These are phyloP conservation scores for Claviceps sp. DNA, from an alignment of 2,329 filamentous ascomycete genomes.

Conservation along the genomic window DNA sequence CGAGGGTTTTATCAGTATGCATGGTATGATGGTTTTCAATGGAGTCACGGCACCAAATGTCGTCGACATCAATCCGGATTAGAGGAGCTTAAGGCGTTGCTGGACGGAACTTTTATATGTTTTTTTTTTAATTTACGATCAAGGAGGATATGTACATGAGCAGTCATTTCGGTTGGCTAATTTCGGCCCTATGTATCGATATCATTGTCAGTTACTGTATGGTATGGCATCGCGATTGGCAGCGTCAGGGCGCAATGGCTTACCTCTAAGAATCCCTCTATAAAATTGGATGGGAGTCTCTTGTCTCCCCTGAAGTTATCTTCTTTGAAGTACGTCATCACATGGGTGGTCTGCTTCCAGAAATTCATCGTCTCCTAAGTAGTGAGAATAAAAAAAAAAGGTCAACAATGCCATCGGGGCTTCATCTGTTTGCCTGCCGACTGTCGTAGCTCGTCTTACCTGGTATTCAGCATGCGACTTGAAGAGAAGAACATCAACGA, in stretches of 20 bases:
- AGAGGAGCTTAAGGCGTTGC: conserved; percentile 19
- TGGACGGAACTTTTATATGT: conserved; percentile 12
- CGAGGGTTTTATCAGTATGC: conserved; percentile 5
- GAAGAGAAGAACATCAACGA: conserved; percentile 80
- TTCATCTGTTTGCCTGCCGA: not conserved
- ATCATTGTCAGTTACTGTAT: conserved; percentile 9
- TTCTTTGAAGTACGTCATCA: conserved; percentile 92
- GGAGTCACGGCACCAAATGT: not conserved
- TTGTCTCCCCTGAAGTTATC: conserved; percentile 67
- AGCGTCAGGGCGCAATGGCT: conserved; percentile 16
- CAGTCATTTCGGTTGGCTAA: conserved; percentile 22
- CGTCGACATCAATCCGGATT: conserved; percentile 6
- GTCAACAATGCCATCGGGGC: not conserved
- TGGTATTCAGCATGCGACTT: conserved; percentile 91
- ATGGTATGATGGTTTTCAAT: not conserved
- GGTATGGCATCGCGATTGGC: not conserved
- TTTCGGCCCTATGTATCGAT: conserved; percentile 36
- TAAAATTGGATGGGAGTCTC: conserved; percentile 77
- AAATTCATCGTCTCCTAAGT: conserved; percentile 91
- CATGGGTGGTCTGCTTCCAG: conserved; percentile 93
- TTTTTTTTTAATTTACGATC: not conserved
- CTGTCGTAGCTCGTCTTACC: conserved; percentile 41
- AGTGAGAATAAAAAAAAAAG: not conserved
- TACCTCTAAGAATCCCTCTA: conserved; percentile 90
- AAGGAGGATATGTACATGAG: conserved; percentile 23